A percentile compares a stretch with the other conserved stretches of the same genome.
Conservation (phyloP, 331 rosid species). For the Phaseolus coccineus region DNA sequence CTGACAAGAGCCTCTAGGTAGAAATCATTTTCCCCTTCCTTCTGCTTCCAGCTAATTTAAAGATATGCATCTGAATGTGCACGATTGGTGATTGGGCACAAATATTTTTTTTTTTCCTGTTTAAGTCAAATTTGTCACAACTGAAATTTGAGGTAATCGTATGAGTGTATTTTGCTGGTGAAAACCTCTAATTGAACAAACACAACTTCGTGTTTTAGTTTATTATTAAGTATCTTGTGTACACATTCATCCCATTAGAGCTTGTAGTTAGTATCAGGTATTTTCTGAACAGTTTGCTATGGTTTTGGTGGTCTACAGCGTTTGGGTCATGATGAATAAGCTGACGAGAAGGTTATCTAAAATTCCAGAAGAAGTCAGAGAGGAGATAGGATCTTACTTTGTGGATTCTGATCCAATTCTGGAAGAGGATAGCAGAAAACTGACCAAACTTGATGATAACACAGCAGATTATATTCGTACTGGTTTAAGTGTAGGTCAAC, state of each 20-base stretch:
- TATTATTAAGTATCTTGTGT: conserved; percentile 18
- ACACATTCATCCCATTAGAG: conserved; percentile 4
- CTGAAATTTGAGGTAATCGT: conserved; percentile 13
- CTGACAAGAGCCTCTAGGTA: conserved; percentile 95
- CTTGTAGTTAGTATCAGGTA: conserved; percentile 24
- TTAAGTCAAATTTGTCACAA: neutral
- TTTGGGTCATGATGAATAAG: conserved; percentile 98
- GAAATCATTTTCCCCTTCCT: conserved; percentile 11
- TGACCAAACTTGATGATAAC: conserved; percentile 73
- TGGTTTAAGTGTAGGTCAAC: conserved; percentile 77
- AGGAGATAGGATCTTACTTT: conserved; percentile 80
- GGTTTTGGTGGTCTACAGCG: conserved; percentile 65
- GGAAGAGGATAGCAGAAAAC: conserved; percentile 84
- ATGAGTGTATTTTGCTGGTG: conserved; percentile 9
- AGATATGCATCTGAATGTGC: conserved; percentile 32
- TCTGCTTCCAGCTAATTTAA: conserved; percentile 30
- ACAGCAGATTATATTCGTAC: conserved; percentile 66
- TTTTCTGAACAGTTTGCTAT: conserved; percentile 38
- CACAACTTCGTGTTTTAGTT: neutral
- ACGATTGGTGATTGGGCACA: conserved; percentile 11
- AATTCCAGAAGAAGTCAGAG: conserved; percentile 87
- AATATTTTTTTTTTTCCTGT: neutral
- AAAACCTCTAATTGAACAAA: conserved; percentile 19
- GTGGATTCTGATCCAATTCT: conserved; percentile 73
- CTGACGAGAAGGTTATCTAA: conserved; percentile 88